Evolutionary conservation across 2,329 filamentous ascomycete species (phyloP).

Genomic region (Phialocephala subalpina): DNA sequence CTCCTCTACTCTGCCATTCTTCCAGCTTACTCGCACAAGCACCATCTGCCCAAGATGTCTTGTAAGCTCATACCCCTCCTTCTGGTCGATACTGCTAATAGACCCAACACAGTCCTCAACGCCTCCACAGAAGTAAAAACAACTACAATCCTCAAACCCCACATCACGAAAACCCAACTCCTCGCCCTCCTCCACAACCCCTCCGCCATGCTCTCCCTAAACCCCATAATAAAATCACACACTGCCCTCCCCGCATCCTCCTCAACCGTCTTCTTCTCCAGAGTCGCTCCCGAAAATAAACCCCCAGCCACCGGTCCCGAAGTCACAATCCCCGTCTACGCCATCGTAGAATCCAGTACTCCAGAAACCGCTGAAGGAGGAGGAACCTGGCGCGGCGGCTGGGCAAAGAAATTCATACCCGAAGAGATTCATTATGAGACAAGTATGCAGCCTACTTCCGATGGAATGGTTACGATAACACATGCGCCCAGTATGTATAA

Average conservation of each 20-base stretch:
- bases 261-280: constrained; percentile 34
- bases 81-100: neutral
- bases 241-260: constrained; percentile 64
- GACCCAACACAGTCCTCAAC: constrained; percentile 34
- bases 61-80: constrained; percentile 30
- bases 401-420: constrained; percentile 52
- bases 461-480: constrained; percentile 39
- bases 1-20: neutral
- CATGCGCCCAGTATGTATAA: constrained; percentile 43
- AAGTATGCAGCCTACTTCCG: constrained; percentile 30
- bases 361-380: constrained; percentile 71
- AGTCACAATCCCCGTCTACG: constrained; percentile 31
- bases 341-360: constrained; percentile 54
- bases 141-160: constrained; percentile 76
- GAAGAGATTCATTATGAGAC: constrained; percentile 38
- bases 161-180: constrained; percentile 71
- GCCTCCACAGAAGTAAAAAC: constrained; percentile 42
- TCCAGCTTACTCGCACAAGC: neutral
- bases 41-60: constrained; percentile 32
- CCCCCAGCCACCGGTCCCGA: constrained; percentile 52
- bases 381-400: constrained; percentile 79
- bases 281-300: constrained; percentile 65
- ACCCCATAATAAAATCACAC: constrained; percentile 79
- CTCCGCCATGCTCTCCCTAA: constrained; percentile 82
- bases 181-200: constrained; percentile 81